These are phyloP conservation scores for Xylariomycetidae sp. DNA, from an alignment of 2,329 filamentous ascomycete genomes.

Conservation along the genomic window DNA sequence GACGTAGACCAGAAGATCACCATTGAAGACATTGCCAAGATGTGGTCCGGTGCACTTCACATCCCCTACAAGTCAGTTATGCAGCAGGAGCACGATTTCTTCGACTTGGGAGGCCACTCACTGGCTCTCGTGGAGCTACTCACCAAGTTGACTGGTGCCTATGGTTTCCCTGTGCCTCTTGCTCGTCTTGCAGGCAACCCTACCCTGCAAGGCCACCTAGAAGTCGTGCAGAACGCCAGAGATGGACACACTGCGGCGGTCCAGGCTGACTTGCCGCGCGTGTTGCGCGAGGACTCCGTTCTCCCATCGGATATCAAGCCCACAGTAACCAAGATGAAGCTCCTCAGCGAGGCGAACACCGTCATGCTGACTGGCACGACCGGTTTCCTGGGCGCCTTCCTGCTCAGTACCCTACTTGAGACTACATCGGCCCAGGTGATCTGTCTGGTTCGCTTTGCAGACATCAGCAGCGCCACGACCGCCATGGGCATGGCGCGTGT, in stretches of 20 bases:
- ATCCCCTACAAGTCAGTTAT: slow-evolving; percentile 58
- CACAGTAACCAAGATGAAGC: slow-evolving; percentile 42
- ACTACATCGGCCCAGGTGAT: slow-evolving; percentile 63
- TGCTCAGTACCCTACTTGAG: slow-evolving; percentile 63
- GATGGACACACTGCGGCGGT: slow-evolving; percentile 70
- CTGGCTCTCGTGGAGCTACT: slow-evolving; percentile 71
- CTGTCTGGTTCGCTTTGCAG: slow-evolving; percentile 67
- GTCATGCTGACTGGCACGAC: slow-evolving; percentile 70
- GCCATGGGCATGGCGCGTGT: slow-evolving; percentile 66
- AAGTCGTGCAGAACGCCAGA: slow-evolving; percentile 62
- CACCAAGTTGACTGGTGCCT: slow-evolving; percentile 60
- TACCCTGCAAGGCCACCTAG: slow-evolving; percentile 66
- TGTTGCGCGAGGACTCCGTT: slow-evolving; percentile 59
- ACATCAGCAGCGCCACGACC: slow-evolving; percentile 49
- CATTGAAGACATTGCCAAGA: slow-evolving; percentile 60
- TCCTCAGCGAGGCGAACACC: slow-evolving; percentile 59
- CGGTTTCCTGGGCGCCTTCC: slow-evolving; percentile 69
- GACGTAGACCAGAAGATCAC: slow-evolving; percentile 57
- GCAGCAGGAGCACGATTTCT: slow-evolving; percentile 65
- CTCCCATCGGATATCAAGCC: slow-evolving; percentile 66
- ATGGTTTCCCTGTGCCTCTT: slow-evolving; percentile 68
- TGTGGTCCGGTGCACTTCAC: slow-evolving; percentile 67
- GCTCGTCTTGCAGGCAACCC: slow-evolving; percentile 64
- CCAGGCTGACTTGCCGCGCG: slow-evolving; percentile 66
- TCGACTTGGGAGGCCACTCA: slow-evolving; percentile 75